Evolutionary conservation across 1,284 basidiomycete genomes (phyloP), one percentile per base, ranked within the genome.

Genomic region (Mycosarcoma maydis): DNA sequence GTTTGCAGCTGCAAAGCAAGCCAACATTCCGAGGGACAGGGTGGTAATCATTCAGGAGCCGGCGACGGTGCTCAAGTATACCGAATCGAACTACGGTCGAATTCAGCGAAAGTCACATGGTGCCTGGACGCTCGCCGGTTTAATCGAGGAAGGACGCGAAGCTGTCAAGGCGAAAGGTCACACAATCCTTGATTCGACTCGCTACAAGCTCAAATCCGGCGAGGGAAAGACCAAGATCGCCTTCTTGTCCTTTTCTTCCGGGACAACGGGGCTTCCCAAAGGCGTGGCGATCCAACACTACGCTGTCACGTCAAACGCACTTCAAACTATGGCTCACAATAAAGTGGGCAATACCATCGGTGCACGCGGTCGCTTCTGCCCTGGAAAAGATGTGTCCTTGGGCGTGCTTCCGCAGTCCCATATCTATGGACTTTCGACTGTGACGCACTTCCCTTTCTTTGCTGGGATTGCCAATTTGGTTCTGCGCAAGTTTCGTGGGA

Each of bases 211-310:
- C 34, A 80, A 74, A 16, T 84, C 86, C 2, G 90, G 89, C 0
- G 90, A 92, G 81, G 87, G 84, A 17, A 87, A 85, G 80, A 87
- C 84, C 8, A 88, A 75, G 52, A 53, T 80, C 14, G 78, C 77
- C 2, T 78, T 78, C 56, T 57, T 77, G 6, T 82, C 82, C 30
- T 83, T 82, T 73, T 82, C 82, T 1, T 79, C 76, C 13, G 82
- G 82, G 7, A 83, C 82, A 3, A 83, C 82, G 17, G 82, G 82
- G 6, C 41, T 80, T 24, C 82, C 82, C 13, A 83, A 83, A 43
- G 80, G 75, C 4, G 80, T 82, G 3, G 79, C 77, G 1, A 75
- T 82, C 40, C 68, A 77, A 49, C 80, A 82, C 45, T 45, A 46
- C 13, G 77, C 77, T 6, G 76, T 77, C 7, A 69, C 45, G 14